phyloP scores from a whole-genome alignment of 257 asterid genomes.

The Solanum neorickii region DNA sequence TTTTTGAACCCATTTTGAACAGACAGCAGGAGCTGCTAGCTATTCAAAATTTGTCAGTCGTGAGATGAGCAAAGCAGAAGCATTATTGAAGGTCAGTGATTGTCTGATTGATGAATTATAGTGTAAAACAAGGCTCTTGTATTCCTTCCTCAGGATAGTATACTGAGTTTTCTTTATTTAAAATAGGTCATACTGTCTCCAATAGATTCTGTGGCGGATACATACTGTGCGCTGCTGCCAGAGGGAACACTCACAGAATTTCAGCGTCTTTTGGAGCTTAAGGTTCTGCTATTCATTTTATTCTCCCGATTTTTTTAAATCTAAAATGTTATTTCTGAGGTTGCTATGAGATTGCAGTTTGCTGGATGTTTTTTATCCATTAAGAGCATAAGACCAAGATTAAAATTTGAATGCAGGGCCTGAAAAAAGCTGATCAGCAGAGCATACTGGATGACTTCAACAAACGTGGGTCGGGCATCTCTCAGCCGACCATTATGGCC shows the following conservation, averaged over 20 bases:
- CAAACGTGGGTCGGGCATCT: constrained; percentile 75
- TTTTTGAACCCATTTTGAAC: constrained; percentile 7
- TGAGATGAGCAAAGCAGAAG: constrained; percentile 99
- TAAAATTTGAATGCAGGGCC: constrained; percentile 34
- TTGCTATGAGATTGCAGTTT: background rate
- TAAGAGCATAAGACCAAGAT: background rate
- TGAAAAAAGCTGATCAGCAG: constrained; percentile 87
- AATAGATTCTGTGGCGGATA: constrained; percentile 93
- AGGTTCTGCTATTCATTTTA: constrained; percentile 34
- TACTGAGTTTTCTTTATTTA: constrained; percentile 5
- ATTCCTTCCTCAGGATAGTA: background rate
- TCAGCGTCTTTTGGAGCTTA: constrained; percentile 91
- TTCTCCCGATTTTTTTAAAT: background rate
- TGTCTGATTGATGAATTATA: background rate
- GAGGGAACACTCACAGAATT: constrained; percentile 90
- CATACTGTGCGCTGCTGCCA: constrained; percentile 93
- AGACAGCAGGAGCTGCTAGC: constrained; percentile 84
- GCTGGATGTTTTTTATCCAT: background rate
- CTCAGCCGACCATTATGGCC: constrained; percentile 34
- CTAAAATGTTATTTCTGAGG: background rate
- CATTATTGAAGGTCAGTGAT: constrained; percentile 65
- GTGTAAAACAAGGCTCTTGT: background rate
- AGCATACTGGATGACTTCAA: constrained; percentile 83
- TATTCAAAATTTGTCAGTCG: constrained; percentile 90
- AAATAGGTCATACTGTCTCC: constrained; percentile 89